A percentile compares a stretch with the other conserved stretches of the same genome.
Conservation (phyloP, 768 basidiomycete species). For the Macrocybe gigantea region DNA sequence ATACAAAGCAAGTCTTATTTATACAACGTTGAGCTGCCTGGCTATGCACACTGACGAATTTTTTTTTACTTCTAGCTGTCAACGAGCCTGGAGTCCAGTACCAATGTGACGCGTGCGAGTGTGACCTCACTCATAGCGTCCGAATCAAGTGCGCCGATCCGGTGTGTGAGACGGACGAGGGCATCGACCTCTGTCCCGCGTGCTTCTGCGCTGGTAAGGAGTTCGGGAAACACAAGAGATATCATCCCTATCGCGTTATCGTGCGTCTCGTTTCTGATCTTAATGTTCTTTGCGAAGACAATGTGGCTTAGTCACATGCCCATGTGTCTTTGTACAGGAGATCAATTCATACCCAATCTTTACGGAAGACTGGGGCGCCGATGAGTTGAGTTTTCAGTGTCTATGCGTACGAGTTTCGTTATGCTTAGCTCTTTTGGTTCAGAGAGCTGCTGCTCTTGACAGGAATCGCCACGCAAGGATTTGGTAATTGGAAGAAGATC, state of each 20-base stretch:
- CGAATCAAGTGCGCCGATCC: slow-evolving; percentile 94
- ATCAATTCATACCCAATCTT: slow-evolving; percentile 97
- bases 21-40: background rate
- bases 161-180: slow-evolving; percentile 55
- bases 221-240: slow-evolving; percentile 76
- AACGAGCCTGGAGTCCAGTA: slow-evolving; percentile 82
- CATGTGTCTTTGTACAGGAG: slow-evolving; percentile 47
- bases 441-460: slow-evolving; percentile 89
- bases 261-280: slow-evolving; percentile 34
- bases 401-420: background rate
- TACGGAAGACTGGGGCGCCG: slow-evolving; percentile 93
- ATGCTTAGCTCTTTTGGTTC: slow-evolving; percentile 3
- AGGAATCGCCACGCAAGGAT: slow-evolving; percentile 78
- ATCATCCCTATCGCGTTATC: slow-evolving; percentile 89
- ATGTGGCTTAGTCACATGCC: too few relatives aligned
- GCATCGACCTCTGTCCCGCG: slow-evolving; percentile 87
- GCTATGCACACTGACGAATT: slow-evolving; percentile 1
- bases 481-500: slow-evolving; percentile 97
- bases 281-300: background rate
- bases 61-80: slow-evolving; percentile 46
- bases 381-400: slow-evolving; percentile 60
- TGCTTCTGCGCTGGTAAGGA: slow-evolving; percentile 95
- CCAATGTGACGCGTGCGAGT: slow-evolving; percentile 76
- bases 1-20: slow-evolving; percentile 44
- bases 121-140: slow-evolving; percentile 93